These are phyloP conservation scores for Butyriboletus loyo DNA, from an alignment of 768 basidiomycete species.

Conservation along the genomic window DNA sequence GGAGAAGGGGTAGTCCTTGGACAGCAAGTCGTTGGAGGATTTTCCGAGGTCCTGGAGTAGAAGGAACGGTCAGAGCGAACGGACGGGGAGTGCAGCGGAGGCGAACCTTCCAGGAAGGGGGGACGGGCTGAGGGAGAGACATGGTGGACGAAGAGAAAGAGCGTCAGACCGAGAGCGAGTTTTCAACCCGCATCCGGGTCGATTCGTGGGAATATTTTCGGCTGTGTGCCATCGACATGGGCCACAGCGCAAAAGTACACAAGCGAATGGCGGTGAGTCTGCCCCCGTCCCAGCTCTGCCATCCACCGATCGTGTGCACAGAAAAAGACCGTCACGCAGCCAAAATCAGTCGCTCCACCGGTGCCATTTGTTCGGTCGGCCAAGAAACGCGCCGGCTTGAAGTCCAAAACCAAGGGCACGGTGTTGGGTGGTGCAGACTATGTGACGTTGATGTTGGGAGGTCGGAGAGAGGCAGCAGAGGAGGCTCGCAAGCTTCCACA, in stretches of 20 bases:
- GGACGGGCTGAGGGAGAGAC: slow-evolving; percentile 94
- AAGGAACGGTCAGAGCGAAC: neutral
- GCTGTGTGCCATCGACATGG: slow-evolving; percentile 22
- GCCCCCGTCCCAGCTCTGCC: neutral
- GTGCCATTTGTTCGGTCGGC: slow-evolving; percentile 16
- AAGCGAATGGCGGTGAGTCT: slow-evolving; percentile 32
- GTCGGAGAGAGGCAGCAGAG: slow-evolving; percentile 61
- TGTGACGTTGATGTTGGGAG: slow-evolving; percentile 66
- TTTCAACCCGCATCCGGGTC: slow-evolving; percentile 19
- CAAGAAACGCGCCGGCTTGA: slow-evolving; percentile 29
- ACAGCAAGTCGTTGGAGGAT: slow-evolving; percentile 92
- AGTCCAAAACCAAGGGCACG: slow-evolving; percentile 24
- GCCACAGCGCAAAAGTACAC: slow-evolving; percentile 34
- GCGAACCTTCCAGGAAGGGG: slow-evolving; percentile 91
- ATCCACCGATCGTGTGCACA: neutral
- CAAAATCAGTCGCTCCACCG: slow-evolving; percentile 1
- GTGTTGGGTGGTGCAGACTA: slow-evolving; percentile 78
- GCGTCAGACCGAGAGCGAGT: neutral
- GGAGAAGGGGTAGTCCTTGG: slow-evolving; percentile 86
- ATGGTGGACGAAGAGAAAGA: slow-evolving; percentile 39
- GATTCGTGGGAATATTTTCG: slow-evolving; percentile 30
- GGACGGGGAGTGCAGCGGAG: neutral
- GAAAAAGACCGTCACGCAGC: slow-evolving; percentile 24
- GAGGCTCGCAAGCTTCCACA: slow-evolving; percentile 63
- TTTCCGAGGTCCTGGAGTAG: slow-evolving; percentile 85